A percentile compares a stretch with the other conserved stretches of the same genome.
These are phyloP conservation scores for Volvox carteri DNA, from an alignment of 163 green algal genomes.

Conservation along the genomic window DNA sequence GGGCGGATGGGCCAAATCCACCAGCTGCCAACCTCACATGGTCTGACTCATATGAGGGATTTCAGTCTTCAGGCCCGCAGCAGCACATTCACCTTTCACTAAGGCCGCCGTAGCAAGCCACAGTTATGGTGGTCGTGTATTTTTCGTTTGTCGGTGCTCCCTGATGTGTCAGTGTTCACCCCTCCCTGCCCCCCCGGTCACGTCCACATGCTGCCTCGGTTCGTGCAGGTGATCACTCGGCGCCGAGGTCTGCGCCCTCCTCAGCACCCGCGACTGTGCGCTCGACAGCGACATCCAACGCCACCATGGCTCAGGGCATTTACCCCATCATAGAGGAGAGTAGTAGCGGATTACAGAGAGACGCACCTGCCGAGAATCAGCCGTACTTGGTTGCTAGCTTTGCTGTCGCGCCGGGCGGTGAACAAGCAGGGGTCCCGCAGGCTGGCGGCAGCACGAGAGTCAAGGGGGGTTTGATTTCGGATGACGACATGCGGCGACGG, in stretches of 20 bases:
- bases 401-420: background rate
- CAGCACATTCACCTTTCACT: too few relatives aligned
- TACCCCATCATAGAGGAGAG: constrained; percentile 53
- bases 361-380: background rate
- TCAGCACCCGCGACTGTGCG: background rate
- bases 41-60: too few relatives aligned
- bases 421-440: background rate
- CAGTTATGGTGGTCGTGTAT: too few relatives aligned
- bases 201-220: background rate
- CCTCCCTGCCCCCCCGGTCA: too few relatives aligned
- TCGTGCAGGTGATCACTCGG: constrained; percentile 19
- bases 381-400: background rate
- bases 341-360: background rate
- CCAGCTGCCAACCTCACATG: too few relatives aligned
- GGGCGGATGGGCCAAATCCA: too few relatives aligned
- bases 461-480: background rate
- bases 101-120: too few relatives aligned
- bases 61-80: too few relatives aligned
- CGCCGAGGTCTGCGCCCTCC: background rate
- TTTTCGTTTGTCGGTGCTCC: too few relatives aligned
- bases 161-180: too few relatives aligned
- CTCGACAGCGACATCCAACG: background rate
- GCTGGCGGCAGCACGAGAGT: background rate
- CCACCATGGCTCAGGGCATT: constrained; percentile 2
- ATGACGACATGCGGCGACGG: constrained; percentile 34